Conservation (phyloP, 306 rosid species). For the Prunus davidiana region DNA sequence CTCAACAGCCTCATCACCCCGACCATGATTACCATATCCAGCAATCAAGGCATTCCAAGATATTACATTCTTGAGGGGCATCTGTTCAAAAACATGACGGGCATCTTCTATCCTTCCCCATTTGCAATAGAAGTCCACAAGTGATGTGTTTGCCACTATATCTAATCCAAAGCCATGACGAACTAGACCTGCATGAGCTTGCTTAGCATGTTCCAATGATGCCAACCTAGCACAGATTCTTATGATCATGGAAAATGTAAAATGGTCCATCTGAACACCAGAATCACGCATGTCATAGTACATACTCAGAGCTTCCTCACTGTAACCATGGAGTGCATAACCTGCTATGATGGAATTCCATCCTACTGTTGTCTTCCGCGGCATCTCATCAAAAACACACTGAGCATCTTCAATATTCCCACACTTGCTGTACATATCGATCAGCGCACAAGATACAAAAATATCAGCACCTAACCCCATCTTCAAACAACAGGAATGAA, state of each 20-base stretch:
- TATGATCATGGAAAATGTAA: slow-evolving; percentile 69
- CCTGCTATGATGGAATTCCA: slow-evolving; percentile 91
- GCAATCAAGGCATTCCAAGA: slow-evolving; percentile 89
- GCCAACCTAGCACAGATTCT: slow-evolving; percentile 81
- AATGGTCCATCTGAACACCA: slow-evolving; percentile 69
- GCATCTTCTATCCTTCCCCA: slow-evolving; percentile 92
- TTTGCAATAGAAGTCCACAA: slow-evolving; percentile 88
- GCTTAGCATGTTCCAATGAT: slow-evolving; percentile 72
- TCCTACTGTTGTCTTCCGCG: slow-evolving; percentile 66
- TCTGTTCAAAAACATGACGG: slow-evolving; percentile 63
- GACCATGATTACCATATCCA: slow-evolving; percentile 85
- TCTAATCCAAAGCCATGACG: slow-evolving; percentile 76
- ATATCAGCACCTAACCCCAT: slow-evolving; percentile 48
- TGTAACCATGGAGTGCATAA: slow-evolving; percentile 80
- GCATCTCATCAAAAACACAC: slow-evolving; percentile 71
- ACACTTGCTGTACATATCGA: slow-evolving; percentile 91
- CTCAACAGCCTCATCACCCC: slow-evolving; percentile 66
- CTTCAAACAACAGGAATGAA: slow-evolving; percentile 77
- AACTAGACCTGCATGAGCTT: slow-evolving; percentile 82
- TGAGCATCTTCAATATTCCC: slow-evolving; percentile 78
- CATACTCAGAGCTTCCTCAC: slow-evolving; percentile 71
- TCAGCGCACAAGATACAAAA: slow-evolving; percentile 68
- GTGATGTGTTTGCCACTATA: slow-evolving; percentile 71
- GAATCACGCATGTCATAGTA: slow-evolving; percentile 64
- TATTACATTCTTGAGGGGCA: slow-evolving; percentile 62